phyloP scores from a whole-genome alignment of 352 stramenopile genomes.

The Halophytophthora batemanensis region DNA sequence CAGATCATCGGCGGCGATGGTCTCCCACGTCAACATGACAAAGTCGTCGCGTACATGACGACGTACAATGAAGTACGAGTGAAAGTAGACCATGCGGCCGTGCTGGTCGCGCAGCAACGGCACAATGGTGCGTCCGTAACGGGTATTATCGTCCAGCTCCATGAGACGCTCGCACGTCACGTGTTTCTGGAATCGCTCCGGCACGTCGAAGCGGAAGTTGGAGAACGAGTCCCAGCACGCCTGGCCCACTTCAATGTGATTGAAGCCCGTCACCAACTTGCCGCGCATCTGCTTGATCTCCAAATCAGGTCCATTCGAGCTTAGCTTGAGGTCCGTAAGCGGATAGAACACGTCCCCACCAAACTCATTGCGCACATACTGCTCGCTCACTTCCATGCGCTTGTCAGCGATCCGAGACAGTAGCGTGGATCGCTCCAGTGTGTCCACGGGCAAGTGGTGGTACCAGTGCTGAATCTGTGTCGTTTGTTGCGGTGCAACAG shows the following conservation, averaged over 20 bases:
- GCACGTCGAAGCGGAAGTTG: slow-evolving; percentile 75
- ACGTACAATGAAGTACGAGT: slow-evolving; percentile 75
- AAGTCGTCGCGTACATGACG: slow-evolving; percentile 53
- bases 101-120: slow-evolving; percentile 61
- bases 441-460: slow-evolving; percentile 58
- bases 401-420: slow-evolving; percentile 55
- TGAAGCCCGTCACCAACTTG: slow-evolving; percentile 52
- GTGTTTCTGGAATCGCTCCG: slow-evolving; percentile 54
- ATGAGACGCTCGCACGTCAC: slow-evolving; percentile 72
- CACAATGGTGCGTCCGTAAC: slow-evolving; percentile 73
- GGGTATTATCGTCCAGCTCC: slow-evolving; percentile 75
- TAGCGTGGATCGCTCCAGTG: slow-evolving; percentile 46
- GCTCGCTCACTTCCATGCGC: slow-evolving; percentile 45
- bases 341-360: slow-evolving; percentile 44
- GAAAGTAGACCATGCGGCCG: slow-evolving; percentile 66
- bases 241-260: slow-evolving; percentile 56
- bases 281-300: slow-evolving; percentile 76
- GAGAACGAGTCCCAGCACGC: slow-evolving; percentile 76
- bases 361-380: slow-evolving; percentile 57
- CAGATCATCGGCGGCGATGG: slow-evolving; percentile 60
- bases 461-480: slow-evolving; percentile 64
- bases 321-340: slow-evolving; percentile 76
- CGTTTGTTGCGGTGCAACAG: slow-evolving; percentile 19
- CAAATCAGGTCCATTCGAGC: slow-evolving; percentile 74
- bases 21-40: slow-evolving; percentile 70